phyloP scores from a whole-genome alignment of 2,329 filamentous ascomycete genomes.

The Colletotrichum aenigma region DNA sequence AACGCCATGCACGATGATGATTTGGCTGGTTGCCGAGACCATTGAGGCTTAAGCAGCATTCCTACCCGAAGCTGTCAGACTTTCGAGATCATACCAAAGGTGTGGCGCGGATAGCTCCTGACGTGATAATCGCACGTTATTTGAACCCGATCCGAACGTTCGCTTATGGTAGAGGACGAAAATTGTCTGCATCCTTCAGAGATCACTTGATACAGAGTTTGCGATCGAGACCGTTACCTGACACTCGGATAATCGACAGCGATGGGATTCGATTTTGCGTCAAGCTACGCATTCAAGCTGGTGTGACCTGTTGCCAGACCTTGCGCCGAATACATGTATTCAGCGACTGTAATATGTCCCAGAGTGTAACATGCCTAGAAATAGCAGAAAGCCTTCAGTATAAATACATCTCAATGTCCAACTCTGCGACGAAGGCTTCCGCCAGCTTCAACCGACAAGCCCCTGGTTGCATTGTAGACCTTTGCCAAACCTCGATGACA shows the following conservation, averaged over 20 bases:
- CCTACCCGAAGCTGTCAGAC: not conserved
- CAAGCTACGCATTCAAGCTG: accelerated
- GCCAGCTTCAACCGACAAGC: not conserved
- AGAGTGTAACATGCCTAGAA: accelerated
- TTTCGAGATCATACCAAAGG: not conserved
- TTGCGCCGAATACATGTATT: accelerated
- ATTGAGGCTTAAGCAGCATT: not conserved
- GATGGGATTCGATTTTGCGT: accelerated
- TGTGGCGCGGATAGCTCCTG: not conserved
- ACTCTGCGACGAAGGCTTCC: not conserved
- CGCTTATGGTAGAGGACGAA: not conserved
- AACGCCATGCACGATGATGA: not conserved
- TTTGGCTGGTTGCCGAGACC: not conserved
- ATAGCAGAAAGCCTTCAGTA: accelerated
- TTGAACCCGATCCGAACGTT: accelerated
- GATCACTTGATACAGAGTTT: not conserved
- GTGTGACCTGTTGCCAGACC: accelerated
- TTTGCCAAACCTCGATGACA: not conserved
- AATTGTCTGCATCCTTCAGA: not conserved
- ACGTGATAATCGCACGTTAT: not conserved
- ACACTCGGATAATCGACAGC: not conserved
- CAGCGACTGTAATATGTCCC: not conserved
- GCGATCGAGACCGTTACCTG: not conserved
- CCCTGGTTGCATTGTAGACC: not conserved
- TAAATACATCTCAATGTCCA: not conserved